Conservation (phyloP, 805 yeast genomes). For the Yarrowia alimentaria region DNA sequence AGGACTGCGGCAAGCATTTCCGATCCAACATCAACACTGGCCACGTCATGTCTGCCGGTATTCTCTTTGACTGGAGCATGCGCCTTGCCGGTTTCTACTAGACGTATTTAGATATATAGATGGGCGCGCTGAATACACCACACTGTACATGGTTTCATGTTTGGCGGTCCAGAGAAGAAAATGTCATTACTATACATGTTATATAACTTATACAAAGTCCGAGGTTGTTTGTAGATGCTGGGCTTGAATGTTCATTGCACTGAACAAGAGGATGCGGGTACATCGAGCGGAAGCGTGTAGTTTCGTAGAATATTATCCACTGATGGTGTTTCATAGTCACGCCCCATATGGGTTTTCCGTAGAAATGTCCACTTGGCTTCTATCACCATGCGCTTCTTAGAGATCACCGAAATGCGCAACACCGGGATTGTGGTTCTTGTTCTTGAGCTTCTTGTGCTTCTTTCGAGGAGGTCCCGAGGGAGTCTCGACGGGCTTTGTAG, state of each 20-base stretch:
- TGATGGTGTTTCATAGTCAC: too few species aligned
- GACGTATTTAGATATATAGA: too few species aligned
- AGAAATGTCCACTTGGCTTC: background rate
- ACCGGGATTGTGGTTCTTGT: slow-evolving; percentile 30
- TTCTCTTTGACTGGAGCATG: slow-evolving; percentile 41
- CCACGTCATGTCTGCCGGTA: slow-evolving; percentile 40
- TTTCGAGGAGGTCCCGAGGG: slow-evolving; percentile 9
- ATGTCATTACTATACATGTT: background rate
- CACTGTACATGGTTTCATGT: too few species aligned
- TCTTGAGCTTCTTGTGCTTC: slow-evolving; percentile 29
- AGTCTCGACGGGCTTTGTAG: slow-evolving; percentile 14
- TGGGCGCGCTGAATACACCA: too few species aligned
- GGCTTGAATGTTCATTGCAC: too few species aligned
- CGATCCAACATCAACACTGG: slow-evolving; percentile 69
- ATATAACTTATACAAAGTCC: background rate
- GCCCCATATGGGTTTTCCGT: background rate
- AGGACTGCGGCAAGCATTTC: slow-evolving; percentile 80
- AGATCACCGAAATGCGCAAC: slow-evolving; percentile 33
- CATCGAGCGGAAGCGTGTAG: too few species aligned
- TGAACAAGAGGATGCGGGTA: too few species aligned
- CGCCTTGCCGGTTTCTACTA: slow-evolving; percentile 33
- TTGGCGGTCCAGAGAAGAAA: too few species aligned
- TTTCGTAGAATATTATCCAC: too few species aligned
- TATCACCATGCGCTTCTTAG: slow-evolving; percentile 23
- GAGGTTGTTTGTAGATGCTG: background rate